phyloP scores from a whole-genome alignment of 1,284 basidiomycete species.

The Chondrostereum purpureum region DNA sequence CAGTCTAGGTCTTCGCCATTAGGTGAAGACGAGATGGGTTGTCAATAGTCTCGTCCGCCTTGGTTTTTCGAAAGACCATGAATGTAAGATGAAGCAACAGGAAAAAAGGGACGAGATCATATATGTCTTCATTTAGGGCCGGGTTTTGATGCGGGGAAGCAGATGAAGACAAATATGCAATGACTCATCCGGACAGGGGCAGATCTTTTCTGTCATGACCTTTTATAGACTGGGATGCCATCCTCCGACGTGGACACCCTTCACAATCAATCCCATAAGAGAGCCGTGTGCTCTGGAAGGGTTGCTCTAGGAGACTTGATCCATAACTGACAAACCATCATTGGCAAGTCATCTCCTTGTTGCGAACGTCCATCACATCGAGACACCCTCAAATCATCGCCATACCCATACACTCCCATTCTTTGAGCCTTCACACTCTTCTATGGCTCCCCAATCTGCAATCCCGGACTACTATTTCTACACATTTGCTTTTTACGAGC shows the following conservation, averaged over 20 bases:
- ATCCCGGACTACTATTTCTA: conserved; percentile 66
- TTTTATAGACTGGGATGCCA: too few species aligned
- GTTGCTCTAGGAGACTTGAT: too few species aligned
- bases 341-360: too few species aligned
- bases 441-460: conserved; percentile 44
- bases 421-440: conserved; percentile 6
- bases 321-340: too few species aligned
- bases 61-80: conserved; percentile 46
- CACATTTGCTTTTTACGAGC: conserved; percentile 68
- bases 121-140: conserved; percentile 24
- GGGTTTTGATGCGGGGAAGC: conserved; percentile 16
- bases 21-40: conserved; percentile 43
- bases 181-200: too few species aligned
- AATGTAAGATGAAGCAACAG: conserved; percentile 45
- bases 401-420: not conserved
- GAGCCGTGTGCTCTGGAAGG: too few species aligned
- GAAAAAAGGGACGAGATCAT: conserved; percentile 12
- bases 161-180: too few species aligned
- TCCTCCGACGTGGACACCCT: too few species aligned
- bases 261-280: too few species aligned
- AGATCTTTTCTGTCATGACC: too few species aligned
- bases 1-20: conserved; percentile 76
- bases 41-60: conserved; percentile 48
- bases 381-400: too few species aligned
- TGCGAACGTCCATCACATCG: too few species aligned